Percentiles rank a stretch among this genome's conserved stretches.
Conservation (phyloP, 2,329 filamentous ascomycete genomes). For the Pleochaeta shiraiana region DNA sequence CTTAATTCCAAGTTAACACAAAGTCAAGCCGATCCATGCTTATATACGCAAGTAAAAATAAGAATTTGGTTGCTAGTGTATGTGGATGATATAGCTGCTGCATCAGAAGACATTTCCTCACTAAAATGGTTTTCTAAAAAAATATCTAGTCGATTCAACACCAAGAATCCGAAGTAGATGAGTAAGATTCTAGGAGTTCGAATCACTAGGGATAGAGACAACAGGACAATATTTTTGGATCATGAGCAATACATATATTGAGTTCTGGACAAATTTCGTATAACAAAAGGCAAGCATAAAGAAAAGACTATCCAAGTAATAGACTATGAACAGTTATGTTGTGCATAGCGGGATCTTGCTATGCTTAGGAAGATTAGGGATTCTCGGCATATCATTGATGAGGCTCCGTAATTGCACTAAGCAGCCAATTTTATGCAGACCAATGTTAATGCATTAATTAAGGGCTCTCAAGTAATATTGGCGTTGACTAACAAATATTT, state of each 20-base stretch:
- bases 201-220: background rate
- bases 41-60: background rate
- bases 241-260: background rate
- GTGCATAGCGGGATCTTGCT: too few relatives aligned
- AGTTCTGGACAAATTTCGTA: background rate
- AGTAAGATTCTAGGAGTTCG: background rate
- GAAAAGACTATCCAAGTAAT: background rate
- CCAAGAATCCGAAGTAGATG: too few relatives aligned
- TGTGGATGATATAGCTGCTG: conserved; percentile 1
- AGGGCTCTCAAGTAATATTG: too few relatives aligned
- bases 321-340: background rate
- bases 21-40: background rate
- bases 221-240: background rate
- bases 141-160: background rate
- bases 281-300: background rate
- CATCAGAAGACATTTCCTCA: background rate
- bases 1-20: background rate
- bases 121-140: background rate
- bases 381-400: too few relatives aligned
- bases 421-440: too few relatives aligned
- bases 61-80: background rate
- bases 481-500: too few relatives aligned
- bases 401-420: too few relatives aligned
- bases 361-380: too few relatives aligned
- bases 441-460: too few relatives aligned